Evolutionary conservation across 139 green algal species (phyloP).

Genomic region (Chlorella sp.): DNA sequence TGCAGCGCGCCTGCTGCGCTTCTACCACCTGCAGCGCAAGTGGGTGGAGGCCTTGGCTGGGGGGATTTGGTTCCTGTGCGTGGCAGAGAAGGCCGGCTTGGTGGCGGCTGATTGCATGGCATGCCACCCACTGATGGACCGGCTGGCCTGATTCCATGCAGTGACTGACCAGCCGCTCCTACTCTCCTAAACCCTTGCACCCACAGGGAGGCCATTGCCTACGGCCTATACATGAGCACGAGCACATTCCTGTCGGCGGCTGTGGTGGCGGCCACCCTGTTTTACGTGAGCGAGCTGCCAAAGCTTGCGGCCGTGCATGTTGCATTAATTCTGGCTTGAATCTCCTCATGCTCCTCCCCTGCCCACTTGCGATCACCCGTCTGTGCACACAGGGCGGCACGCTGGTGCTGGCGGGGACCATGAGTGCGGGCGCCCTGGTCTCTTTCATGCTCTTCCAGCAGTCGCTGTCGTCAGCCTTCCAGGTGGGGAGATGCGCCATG

Average conservation of each 20-base stretch:
- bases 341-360: too few species aligned
- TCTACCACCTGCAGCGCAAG: conserved; percentile 54
- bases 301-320: too few species aligned
- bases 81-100: too few species aligned
- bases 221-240: conserved; percentile 68
- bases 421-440: conserved; percentile 69
- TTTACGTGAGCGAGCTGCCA: conserved; percentile 38
- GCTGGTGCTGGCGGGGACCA: conserved; percentile 64
- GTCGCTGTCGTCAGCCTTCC: conserved; percentile 72
- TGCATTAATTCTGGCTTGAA: too few species aligned
- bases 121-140: too few species aligned
- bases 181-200: too few species aligned
- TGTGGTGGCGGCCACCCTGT: conserved; percentile 70
- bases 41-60: neutral
- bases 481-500: too few species aligned
- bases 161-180: too few species aligned
- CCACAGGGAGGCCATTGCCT: conserved; percentile 57
- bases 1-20: conserved; percentile 56
- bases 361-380: too few species aligned
- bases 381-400: conserved; percentile 50
- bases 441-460: conserved; percentile 91
- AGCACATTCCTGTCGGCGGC: conserved; percentile 79
- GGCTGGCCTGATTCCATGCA: too few species aligned
- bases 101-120: too few species aligned
- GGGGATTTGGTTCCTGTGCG: neutral